phyloP scores from a whole-genome alignment of 176 grass and related monocot species.

The Thalia dealbata region DNA sequence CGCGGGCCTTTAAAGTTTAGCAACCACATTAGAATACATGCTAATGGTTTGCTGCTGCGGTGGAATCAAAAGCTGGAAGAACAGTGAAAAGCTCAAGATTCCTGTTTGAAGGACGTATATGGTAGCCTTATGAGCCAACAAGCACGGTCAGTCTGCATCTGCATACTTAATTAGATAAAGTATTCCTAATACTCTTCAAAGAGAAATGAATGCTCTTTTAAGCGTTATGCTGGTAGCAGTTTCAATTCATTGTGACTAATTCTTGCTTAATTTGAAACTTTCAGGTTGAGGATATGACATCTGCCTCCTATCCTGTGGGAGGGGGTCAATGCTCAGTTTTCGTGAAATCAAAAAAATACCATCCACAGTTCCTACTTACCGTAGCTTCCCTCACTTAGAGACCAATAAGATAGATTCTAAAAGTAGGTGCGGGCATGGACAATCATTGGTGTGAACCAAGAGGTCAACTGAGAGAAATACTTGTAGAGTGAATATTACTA shows the following conservation, averaged over 20 bases:
- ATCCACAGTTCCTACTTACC: background rate
- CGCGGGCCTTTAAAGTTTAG: background rate
- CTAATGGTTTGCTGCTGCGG: background rate
- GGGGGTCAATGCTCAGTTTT: no score
- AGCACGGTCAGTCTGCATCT: no score
- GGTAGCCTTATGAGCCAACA: background rate
- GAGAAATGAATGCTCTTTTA: no score
- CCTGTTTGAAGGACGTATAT: background rate
- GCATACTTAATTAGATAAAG: no score
- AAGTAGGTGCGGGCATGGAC: no score
- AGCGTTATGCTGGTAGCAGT: no score
- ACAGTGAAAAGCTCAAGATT: constrained; percentile 8
- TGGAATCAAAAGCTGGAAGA: constrained; percentile 17
- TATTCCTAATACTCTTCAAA: no score
- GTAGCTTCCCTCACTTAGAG: background rate
- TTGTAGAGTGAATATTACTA: background rate
- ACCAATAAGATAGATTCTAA: background rate
- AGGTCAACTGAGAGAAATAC: background rate
- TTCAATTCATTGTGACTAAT: no score
- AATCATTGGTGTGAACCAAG: background rate
- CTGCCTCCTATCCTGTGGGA: no score
- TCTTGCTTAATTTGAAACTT: no score
- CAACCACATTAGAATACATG: background rate
- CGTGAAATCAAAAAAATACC: no score
- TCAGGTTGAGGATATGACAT: no score